Evolutionary conservation across 176 grass and related monocot genomes (phyloP).

Genomic region (Chrysopogon serrulatus): DNA sequence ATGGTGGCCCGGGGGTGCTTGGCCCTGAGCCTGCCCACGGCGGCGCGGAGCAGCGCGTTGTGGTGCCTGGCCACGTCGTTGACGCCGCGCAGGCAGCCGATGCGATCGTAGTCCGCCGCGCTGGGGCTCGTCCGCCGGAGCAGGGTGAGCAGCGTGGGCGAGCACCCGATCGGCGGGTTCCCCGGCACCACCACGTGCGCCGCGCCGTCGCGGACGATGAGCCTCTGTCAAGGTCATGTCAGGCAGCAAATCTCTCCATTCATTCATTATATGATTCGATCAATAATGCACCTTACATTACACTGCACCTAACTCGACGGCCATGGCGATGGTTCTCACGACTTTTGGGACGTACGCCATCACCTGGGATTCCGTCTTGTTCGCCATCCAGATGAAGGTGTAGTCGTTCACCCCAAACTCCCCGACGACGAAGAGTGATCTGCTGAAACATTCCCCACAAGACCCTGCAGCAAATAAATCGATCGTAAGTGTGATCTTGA

Average conservation of each 20-base stretch:
- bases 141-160: background rate
- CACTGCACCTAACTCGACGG: no score
- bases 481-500: no score
- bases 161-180: constrained; percentile 28
- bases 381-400: background rate
- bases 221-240: no score
- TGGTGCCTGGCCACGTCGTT: constrained; percentile 3
- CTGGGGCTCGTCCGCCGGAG: background rate
- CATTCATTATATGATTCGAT: no score
- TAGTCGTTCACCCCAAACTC: constrained; percentile 7
- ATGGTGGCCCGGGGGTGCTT: constrained; percentile 1
- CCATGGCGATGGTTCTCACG: background rate
- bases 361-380: background rate
- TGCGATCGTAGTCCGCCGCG: background rate
- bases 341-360: background rate
- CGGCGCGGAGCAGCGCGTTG: background rate
- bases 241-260: background rate
- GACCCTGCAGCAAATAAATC: background rate
- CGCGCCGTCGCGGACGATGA: background rate
- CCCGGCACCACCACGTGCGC: constrained; percentile 3
- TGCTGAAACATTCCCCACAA: background rate
- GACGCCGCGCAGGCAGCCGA: constrained; percentile 10
- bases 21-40: background rate
- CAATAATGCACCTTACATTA: background rate
- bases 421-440: background rate